Base-by-base conservation (phyloP, 1,284 basidiomycete genomes). In the Takashimella tepidaria region DNA sequence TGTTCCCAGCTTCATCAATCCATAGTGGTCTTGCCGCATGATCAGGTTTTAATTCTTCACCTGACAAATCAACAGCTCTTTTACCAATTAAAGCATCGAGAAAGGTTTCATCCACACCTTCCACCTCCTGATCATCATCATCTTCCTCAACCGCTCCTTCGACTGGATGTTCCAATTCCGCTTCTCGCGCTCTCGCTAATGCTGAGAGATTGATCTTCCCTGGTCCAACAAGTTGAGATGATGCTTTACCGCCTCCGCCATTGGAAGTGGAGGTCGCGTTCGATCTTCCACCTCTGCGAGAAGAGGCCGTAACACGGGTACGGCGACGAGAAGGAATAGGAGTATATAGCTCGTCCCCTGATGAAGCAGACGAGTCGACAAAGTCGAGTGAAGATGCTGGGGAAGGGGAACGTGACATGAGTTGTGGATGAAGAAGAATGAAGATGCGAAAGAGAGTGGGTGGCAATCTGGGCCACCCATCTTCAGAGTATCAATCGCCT, bases 1-100 rank as follows among this genome's bases (percentile, higher is more conserved):
- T 96, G 67, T 92, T 88, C 0, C 91, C 89, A 64, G 89, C 85
- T 62, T 92, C 89, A 37, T 95, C 93, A 61, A 98, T 95, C 90
- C 92, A 98, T 22, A 97, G 77, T 19, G 93, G 93, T 44, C 93
- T 83, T 12, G 89, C 86, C 20, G 84, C 80, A 71, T 98, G 93
- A 77, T 98, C 93, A 3, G 83, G 78, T 73, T 96, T 96, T 51
- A 98, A 78, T 62, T 87, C 83, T 43, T 96, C 91, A 47, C 59
- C 62, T n/a, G 68, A 73, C 22, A 69, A 57, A 59, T 71, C 72
- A 24, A 68, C 54, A 5, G 53, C 64, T 31, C 61, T 50, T 25
- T 60, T 58, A 12, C 66, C 69, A 23, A 66, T 62, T 41, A 72
- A 37, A 2, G 60, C 55, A 41, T 64, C 66, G 27, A 69, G 59